Evolutionary conservation across 345 rosid species (phyloP), one percentile per base, ranked within the genome.

Genomic region (Barbarea vulgaris): DNA sequence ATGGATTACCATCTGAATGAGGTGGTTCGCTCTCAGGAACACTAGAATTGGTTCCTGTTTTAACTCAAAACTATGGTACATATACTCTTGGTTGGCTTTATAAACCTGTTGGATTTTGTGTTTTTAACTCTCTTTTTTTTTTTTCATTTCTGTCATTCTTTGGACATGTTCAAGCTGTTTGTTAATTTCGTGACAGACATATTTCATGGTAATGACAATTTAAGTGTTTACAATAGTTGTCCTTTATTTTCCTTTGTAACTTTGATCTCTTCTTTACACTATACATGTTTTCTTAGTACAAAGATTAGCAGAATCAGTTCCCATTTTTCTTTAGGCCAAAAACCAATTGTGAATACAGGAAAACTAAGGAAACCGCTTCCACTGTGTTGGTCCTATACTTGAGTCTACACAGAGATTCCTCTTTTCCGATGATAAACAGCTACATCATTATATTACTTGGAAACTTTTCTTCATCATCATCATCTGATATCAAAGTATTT

Each of bases 1-100:
- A 74, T 79, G 79, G 79, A 69, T 55, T 62, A 54, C 62, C 75
- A 69, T 74, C 79, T 79, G 21, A 63, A 79, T 63, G 60, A 73
- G 9, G 33, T 79, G 60, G 75, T 62, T 63, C 66, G 37, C 30
- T 14, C 70, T 52, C 54, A 74, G 75, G 75, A 74, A 78, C 76
- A 69, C 2, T 74, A 68, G 71, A 73, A 67, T 22, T 78, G 77
- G 77, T 78, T 72, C 58, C 63, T 73, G 70, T 46, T 8, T 70
- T 25, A 72, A 57, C 66, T 11, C 28, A 62, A 65, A 36, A 72
- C 56, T 47, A 12, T 36, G 24, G 78, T 79, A 79, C 73, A 72
- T 74, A 72, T 22, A 44, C 68, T 41, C 65, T 22, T 73, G 57
- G 50, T 60, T 66, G 54, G 7, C 15, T 64, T 58, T 27, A 17